phyloP scores from a whole-genome alignment of 805 yeast species.

The Ogataea chonburiensis region DNA sequence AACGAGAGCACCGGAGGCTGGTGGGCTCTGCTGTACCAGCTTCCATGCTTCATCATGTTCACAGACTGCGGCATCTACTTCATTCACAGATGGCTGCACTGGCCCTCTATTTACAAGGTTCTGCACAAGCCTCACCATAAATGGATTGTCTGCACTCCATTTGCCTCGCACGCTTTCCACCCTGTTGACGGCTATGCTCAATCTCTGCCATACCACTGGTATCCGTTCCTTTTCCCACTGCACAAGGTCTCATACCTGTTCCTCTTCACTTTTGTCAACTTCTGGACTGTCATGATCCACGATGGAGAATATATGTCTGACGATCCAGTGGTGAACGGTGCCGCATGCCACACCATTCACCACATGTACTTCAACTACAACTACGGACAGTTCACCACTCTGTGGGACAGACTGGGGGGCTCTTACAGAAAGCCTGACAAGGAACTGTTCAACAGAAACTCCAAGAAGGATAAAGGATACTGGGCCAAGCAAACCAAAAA shows the following conservation, averaged over 20 bases:
- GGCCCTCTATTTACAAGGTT: slow-evolving; percentile 82
- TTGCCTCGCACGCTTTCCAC: slow-evolving; percentile 98
- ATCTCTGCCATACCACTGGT: slow-evolving; percentile 89
- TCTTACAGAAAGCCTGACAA: slow-evolving; percentile 91
- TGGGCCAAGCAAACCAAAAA: slow-evolving; percentile 70
- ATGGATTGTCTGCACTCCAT: slow-evolving; percentile 98
- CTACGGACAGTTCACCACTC: slow-evolving; percentile 96
- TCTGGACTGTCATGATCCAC: slow-evolving; percentile 98
- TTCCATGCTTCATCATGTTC: slow-evolving; percentile 80
- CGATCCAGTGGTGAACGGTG: slow-evolving; percentile 93
- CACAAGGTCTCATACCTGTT: slow-evolving; percentile 81
- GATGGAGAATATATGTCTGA: slow-evolving; percentile 95
- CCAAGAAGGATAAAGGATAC: slow-evolving; percentile 54
- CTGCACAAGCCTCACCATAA: slow-evolving; percentile 98
- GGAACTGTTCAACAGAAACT: slow-evolving; percentile 68
- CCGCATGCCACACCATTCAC: slow-evolving; percentile 97
- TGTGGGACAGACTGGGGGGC: slow-evolving; percentile 96
- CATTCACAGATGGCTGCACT: slow-evolving; percentile 90
- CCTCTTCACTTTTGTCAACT: slow-evolving; percentile 86
- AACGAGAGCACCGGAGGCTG: slow-evolving; percentile 66
- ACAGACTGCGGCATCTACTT: slow-evolving; percentile 92
- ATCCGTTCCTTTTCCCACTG: slow-evolving; percentile 88
- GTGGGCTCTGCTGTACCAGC: slow-evolving; percentile 61
- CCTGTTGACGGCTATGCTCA: slow-evolving; percentile 96
- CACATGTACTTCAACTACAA: slow-evolving; percentile 96